Evolutionary conservation across 2,329 filamentous ascomycete genomes (phyloP).

Genomic region (Aspergillus tanneri): DNA sequence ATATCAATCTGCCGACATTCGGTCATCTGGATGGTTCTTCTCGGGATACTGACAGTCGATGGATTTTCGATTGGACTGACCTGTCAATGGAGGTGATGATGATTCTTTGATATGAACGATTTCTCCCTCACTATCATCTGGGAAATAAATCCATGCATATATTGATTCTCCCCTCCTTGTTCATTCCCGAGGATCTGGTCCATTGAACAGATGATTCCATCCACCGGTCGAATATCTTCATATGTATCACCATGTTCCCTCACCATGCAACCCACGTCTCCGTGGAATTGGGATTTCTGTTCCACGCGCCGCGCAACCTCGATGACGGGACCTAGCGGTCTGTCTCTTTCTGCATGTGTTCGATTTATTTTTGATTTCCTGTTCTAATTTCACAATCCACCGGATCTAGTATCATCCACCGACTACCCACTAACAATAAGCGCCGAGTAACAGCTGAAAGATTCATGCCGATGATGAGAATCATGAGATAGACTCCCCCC

Average conservation of each 20-base stretch:
- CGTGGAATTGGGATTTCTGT: conserved; percentile 3
- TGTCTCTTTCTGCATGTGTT: neutral
- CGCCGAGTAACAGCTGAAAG: neutral
- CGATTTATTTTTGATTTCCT: neutral
- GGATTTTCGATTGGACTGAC: too few relatives aligned
- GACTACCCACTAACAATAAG: neutral
- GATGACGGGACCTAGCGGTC: neutral
- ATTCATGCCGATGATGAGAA: neutral
- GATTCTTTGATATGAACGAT: too few relatives aligned
- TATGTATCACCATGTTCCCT: conserved; percentile 4
- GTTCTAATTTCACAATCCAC: neutral
- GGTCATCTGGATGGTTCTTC: neutral
- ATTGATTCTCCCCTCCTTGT: too few relatives aligned
- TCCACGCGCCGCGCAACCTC: conserved; percentile 7
- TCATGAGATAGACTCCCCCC: neutral
- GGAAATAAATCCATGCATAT: too few relatives aligned
- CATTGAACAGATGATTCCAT: neutral
- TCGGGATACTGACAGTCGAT: too few relatives aligned
- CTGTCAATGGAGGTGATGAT: too few relatives aligned
- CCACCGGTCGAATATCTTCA: neutral
- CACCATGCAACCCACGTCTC: conserved; percentile 1
- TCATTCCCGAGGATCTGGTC: neutral
- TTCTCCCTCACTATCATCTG: too few relatives aligned
- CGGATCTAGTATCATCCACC: neutral
- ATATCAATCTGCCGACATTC: neutral